Evolutionary conservation across 768 basidiomycete species (phyloP).

Genomic region (Auricularia auricula-judae): DNA sequence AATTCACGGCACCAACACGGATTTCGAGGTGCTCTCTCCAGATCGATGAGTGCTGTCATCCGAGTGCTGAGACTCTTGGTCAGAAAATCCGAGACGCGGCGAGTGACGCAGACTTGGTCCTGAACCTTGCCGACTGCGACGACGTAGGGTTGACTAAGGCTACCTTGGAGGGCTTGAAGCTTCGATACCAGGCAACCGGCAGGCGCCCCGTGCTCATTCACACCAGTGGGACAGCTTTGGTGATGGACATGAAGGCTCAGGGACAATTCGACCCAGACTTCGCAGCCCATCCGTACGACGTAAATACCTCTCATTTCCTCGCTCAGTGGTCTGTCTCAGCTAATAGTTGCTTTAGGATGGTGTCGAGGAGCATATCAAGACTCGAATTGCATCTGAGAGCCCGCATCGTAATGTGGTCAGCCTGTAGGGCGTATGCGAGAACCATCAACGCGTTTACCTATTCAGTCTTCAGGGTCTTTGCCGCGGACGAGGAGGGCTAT

Average conservation of each 20-base stretch:
- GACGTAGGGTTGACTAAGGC: not conserved
- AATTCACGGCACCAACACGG: not conserved
- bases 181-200: not conserved
- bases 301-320: not conserved
- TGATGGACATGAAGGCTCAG: not conserved
- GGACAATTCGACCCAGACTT: not conserved
- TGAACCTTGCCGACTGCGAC: conserved; percentile 3
- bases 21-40: not conserved
- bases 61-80: too few relatives aligned
- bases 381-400: not conserved
- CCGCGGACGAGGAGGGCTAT: not conserved
- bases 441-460: not conserved
- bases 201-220: conserved; percentile 2
- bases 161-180: not conserved
- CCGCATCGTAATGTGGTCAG: not conserved
- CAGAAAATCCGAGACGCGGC: not conserved
- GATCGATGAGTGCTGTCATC: too few relatives aligned
- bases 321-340: too few relatives aligned
- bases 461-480: not conserved
- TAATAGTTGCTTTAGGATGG: not conserved
- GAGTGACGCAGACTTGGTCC: conserved; percentile 1
- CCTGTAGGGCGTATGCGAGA: not conserved
- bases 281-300: conserved; percentile 1
- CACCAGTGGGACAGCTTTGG: conserved; percentile 3
- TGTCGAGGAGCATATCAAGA: not conserved